Percentiles rank a stretch among this genome's conserved stretches.
phyloP scores from a whole-genome alignment of 805 yeast genomes.

The Komagataella mondaviorum region DNA sequence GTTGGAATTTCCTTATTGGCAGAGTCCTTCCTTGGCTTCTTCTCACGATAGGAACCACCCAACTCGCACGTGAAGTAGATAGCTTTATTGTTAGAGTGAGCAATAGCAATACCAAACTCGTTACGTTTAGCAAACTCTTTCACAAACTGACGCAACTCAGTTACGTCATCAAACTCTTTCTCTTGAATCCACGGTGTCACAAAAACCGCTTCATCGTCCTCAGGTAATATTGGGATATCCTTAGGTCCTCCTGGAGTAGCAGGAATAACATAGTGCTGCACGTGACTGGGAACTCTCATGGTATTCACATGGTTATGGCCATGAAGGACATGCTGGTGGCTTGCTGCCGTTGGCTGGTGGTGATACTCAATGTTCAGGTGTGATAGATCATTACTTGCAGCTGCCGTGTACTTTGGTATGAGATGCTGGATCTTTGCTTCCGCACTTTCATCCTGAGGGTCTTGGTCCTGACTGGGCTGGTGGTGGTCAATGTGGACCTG shows the following conservation, averaged over 20 bases:
- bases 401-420: slow-evolving; percentile 10
- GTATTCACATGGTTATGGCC: slow-evolving; percentile 1
- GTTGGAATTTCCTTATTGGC: slow-evolving; percentile 11
- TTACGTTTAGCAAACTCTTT: slow-evolving; percentile 42
- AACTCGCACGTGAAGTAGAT: slow-evolving; percentile 46
- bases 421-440: slow-evolving; percentile 9
- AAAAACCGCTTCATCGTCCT: slow-evolving; percentile 22
- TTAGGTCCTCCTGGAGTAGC: slow-evolving; percentile 1
- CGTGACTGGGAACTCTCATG: background rate
- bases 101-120: slow-evolving; percentile 46
- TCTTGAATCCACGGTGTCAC: slow-evolving; percentile 42
- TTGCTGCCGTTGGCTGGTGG: background rate
- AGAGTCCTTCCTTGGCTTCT: slow-evolving; percentile 16
- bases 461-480: background rate
- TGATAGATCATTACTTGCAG: slow-evolving; percentile 1
- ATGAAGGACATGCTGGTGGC: slow-evolving; percentile 1
- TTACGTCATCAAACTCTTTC: slow-evolving; percentile 34
- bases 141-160: slow-evolving; percentile 37
- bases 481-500: background rate
- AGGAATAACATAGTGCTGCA: background rate
- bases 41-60: slow-evolving; percentile 43
- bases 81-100: slow-evolving; percentile 44
- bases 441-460: slow-evolving; percentile 5
- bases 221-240: slow-evolving; percentile 4
- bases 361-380: slow-evolving; percentile 1